Evolutionary conservation across 768 basidiomycete species (phyloP).

Genomic region (Phanerochaete carnosa): DNA sequence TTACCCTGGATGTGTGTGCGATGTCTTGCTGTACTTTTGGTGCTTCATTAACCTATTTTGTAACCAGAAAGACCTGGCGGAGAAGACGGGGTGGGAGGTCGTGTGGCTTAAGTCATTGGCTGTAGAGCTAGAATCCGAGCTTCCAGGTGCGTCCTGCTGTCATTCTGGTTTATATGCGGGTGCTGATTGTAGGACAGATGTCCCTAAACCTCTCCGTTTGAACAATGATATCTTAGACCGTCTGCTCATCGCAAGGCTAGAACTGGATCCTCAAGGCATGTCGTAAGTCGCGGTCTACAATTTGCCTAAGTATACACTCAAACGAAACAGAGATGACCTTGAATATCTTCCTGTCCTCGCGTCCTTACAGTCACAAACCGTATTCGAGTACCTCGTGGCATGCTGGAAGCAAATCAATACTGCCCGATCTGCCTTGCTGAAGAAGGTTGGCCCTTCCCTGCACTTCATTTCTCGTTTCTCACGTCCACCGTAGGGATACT

Average conservation of each 20-base stretch:
- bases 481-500: conserved; percentile 44
- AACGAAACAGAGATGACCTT: conserved; percentile 56
- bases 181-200: conserved; percentile 11
- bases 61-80: conserved; percentile 52
- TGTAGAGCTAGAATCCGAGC: conserved; percentile 64
- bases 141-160: conserved; percentile 35
- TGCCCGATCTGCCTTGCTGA: conserved; percentile 49
- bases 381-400: conserved; percentile 86
- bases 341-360: conserved; percentile 72
- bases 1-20: conserved; percentile 71
- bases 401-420: conserved; percentile 87
- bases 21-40: background rate
- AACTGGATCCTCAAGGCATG: conserved; percentile 71
- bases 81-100: conserved; percentile 58
- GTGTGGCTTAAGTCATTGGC: conserved; percentile 83
- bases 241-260: conserved; percentile 79
- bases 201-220: conserved; percentile 39
- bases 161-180: background rate
- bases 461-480: background rate
- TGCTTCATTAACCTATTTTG: background rate
- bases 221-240: conserved; percentile 67
- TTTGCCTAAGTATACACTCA: conserved; percentile 7
- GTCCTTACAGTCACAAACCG: conserved; percentile 76
- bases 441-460: conserved; percentile 47
- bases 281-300: conserved; percentile 43